Conservation (phyloP, 1,139 yeast species). For the Yamadazyma dushanensis region DNA sequence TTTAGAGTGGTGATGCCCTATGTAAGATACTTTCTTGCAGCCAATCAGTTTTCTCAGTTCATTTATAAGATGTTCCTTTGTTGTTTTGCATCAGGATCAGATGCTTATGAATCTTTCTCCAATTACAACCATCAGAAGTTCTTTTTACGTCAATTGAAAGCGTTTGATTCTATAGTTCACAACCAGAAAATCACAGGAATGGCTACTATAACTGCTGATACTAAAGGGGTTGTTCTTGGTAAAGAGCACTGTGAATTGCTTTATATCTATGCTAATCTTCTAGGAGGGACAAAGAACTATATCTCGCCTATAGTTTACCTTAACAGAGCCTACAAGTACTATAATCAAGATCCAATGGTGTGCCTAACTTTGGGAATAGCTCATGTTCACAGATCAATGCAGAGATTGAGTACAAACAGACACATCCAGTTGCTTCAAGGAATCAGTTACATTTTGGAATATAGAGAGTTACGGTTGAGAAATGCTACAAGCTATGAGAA, state of each 20-base stretch:
- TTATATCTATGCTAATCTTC: constrained; percentile 74
- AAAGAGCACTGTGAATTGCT: constrained; percentile 69
- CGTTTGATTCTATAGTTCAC: constrained; percentile 69
- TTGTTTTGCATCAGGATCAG: constrained; percentile 63
- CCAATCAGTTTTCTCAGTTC: constrained; percentile 74
- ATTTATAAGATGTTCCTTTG: constrained; percentile 66
- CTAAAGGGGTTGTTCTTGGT: constrained; percentile 39
- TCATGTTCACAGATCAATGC: constrained; percentile 91
- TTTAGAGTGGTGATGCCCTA: constrained; percentile 49
- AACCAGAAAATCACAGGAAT: constrained; percentile 65
- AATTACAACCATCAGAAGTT: constrained; percentile 87
- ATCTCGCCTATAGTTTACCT: constrained; percentile 73
- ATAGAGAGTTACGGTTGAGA: constrained; percentile 48
- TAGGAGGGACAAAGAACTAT: constrained; percentile 82
- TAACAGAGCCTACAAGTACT: constrained; percentile 59
- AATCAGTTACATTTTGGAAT: constrained; percentile 71
- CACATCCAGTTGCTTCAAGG: constrained; percentile 90
- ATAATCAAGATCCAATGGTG: constrained; percentile 75
- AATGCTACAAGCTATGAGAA: constrained; percentile 50
- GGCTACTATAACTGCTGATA: constrained; percentile 60
- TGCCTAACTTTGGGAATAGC: constrained; percentile 74
- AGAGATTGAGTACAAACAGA: constrained; percentile 80
- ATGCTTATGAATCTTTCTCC: constrained; percentile 60
- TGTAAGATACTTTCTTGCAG: constrained; percentile 62
- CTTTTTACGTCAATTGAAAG: constrained; percentile 83